phyloP scores from a whole-genome alignment of 2,329 filamentous ascomycete genomes.

The Alternaria triticimaculans region DNA sequence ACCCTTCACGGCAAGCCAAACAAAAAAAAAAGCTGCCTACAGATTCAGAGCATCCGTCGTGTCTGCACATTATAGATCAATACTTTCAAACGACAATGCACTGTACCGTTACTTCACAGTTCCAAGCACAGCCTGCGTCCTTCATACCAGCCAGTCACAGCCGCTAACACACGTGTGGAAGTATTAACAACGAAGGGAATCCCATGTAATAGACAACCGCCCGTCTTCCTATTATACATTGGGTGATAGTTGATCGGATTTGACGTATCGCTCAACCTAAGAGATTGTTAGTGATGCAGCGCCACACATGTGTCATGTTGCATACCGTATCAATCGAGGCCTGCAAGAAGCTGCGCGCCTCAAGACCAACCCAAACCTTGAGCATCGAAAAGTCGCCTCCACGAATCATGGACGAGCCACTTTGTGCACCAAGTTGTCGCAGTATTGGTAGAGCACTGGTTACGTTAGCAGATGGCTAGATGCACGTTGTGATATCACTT shows the following conservation, averaged over 20 bases:
- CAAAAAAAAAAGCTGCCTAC: background rate
- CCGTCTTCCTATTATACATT: constrained; percentile 67
- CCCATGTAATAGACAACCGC: background rate
- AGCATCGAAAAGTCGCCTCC: constrained; percentile 70
- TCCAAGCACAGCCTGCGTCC: background rate
- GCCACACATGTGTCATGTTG: constrained; percentile 21
- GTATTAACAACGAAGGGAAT: background rate
- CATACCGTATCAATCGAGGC: constrained; percentile 86
- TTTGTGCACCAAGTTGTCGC: constrained; percentile 81
- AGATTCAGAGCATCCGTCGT: background rate
- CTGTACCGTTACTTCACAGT: background rate
- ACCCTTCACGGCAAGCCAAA: background rate
- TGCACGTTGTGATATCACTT: constrained; percentile 30
- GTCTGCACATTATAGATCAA: background rate
- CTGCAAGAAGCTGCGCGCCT: constrained; percentile 87
- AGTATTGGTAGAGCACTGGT: constrained; percentile 85
- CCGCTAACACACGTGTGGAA: background rate
- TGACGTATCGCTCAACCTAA: constrained; percentile 85
- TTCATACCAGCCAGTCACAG: background rate
- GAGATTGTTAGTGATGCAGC: constrained; percentile 4
- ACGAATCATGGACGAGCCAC: constrained; percentile 63
- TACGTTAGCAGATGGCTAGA: constrained; percentile 12
- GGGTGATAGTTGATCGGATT: constrained; percentile 85
- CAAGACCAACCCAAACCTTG: constrained; percentile 88
- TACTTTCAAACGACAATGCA: background rate